Evolutionary conservation across 1,284 basidiomycete genomes (phyloP).

Genomic region (Coniferiporia sulphurascens): DNA sequence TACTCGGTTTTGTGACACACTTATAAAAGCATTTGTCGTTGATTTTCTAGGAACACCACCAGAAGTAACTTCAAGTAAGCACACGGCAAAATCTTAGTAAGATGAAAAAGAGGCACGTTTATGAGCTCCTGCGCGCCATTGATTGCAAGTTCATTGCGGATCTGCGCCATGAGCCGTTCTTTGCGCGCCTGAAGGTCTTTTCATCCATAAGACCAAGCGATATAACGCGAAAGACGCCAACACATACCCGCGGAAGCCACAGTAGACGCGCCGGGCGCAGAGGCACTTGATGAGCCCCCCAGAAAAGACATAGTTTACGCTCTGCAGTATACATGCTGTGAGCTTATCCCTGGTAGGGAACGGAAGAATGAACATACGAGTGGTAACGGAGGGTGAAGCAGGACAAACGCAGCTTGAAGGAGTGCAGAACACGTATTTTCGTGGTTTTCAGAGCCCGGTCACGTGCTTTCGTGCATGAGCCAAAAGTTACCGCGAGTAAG

Average conservation of each 20-base stretch:
- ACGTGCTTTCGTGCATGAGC: background rate
- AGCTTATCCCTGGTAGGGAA: background rate
- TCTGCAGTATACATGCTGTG: background rate
- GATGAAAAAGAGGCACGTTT: slow-evolving; percentile 45
- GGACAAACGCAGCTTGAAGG: background rate
- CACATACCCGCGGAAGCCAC: background rate
- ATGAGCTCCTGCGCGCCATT: slow-evolving; percentile 79
- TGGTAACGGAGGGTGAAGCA: background rate
- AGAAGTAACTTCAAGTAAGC: background rate
- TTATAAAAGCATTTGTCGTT: slow-evolving; percentile 74
- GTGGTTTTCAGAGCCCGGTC: background rate
- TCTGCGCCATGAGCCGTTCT: slow-evolving; percentile 64
- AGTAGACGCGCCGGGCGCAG: background rate
- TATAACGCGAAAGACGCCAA: background rate
- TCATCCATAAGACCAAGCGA: background rate
- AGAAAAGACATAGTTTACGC: background rate
- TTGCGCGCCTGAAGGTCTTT: slow-evolving; percentile 41
- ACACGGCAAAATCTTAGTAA: background rate
- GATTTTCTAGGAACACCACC: slow-evolving; percentile 49
- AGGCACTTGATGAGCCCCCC: background rate
- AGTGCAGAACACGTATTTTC: background rate
- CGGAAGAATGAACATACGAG: background rate
- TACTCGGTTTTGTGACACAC: slow-evolving; percentile 74
- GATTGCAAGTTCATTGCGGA: slow-evolving; percentile 68
- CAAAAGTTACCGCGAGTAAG: background rate